phyloP scores from a whole-genome alignment of 225 moss, liverwort and hornwort genomes.

The Climacium dendroides region DNA sequence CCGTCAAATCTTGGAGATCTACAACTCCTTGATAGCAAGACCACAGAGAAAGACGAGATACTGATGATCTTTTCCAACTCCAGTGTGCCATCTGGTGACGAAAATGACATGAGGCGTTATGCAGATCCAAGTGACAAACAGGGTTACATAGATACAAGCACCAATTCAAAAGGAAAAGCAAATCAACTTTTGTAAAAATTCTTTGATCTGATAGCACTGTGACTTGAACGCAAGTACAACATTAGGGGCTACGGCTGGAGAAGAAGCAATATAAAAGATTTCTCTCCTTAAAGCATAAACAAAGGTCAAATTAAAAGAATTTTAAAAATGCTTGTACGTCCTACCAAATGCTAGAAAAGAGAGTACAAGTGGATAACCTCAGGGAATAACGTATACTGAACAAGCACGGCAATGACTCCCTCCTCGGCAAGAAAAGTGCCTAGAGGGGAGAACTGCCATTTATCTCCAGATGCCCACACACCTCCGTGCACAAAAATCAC shows the following conservation, averaged over 20 bases:
- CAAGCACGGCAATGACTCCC: slow-evolving; percentile 61
- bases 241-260: background rate
- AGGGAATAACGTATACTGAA: slow-evolving; percentile 78
- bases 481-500: slow-evolving; percentile 86
- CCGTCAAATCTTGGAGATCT: too few species aligned
- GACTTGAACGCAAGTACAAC: background rate
- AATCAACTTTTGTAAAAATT: background rate
- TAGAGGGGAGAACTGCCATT: slow-evolving; percentile 62
- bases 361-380: slow-evolving; percentile 24
- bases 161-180: background rate
- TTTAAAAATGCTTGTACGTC: background rate
- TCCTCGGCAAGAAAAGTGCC: slow-evolving; percentile 72
- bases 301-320: background rate
- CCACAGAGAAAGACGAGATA: background rate
- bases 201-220: background rate
- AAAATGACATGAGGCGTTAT: background rate
- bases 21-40: background rate
- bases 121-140: background rate
- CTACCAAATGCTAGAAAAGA: background rate
- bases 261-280: background rate
- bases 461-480: slow-evolving; percentile 92
- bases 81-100: background rate
- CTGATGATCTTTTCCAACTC: background rate
- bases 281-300: background rate
- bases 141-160: background rate